Evolutionary conservation across 129 eudicot species (phyloP), one percentile per base, ranked within the genome.

Genomic region (Centaurea solstitialis): DNA sequence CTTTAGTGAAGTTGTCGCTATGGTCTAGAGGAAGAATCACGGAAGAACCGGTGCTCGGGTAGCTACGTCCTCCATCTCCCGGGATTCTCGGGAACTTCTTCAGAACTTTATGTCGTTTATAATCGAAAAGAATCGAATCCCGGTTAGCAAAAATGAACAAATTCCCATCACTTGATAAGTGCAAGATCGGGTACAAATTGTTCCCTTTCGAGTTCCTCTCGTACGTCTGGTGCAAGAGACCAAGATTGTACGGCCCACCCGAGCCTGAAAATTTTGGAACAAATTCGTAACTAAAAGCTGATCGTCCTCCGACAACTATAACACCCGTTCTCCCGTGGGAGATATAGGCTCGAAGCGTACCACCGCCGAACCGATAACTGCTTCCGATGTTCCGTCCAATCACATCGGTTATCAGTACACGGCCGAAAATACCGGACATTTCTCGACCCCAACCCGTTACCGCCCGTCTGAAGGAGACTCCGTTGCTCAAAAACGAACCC

Each of bases 101-200:
- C 2, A 90, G 84, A 5, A 90, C 88, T 37, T n/a, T 70, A 33
- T 39, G 30, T 8, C 43, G 18, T 67, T 82, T 87, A 59, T 88
- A 90, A 74, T 90, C 74, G 59, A 87, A 87, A 8, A 93, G 91
- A 35, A 93, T 90, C 7, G 95, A 90, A 61, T 92, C 90, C 33
- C 90, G 84, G 79, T 92, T 90, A 24, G 97, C 93, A 26, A 92
- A 92, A 18, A 93, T 87, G 84, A 93, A 93, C 21, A 90, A 11
- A 80, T 88, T 8, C 6, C 97, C 97, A 24, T 90, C 83, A 1
- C 87, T 76, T 28, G 91, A 87, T 20, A 90, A 84, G 80, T 90
- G 95, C 28, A 93, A 47, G 41, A 90, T 72, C 6, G 97, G 97
- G 77, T 93, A 93, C 53, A 90, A 75, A 77, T 93, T 93, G 73